A percentile compares a stretch with the other conserved stretches of the same genome.
These are phyloP conservation scores for Colletotrichum noveboracense DNA, from an alignment of 2,329 filamentous ascomycete genomes.

Conservation along the genomic window DNA sequence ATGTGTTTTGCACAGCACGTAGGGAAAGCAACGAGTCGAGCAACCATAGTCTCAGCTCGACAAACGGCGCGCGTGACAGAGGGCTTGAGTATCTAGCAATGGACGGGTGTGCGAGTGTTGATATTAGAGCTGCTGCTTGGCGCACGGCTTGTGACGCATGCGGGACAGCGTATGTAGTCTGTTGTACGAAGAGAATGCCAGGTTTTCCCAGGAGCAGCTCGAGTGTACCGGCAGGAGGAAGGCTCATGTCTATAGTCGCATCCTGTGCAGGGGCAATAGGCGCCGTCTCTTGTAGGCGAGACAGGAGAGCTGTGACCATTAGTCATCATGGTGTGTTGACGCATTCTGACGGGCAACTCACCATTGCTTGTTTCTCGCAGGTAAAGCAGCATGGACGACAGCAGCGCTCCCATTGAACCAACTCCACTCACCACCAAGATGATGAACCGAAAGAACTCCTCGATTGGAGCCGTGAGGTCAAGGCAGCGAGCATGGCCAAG, in stretches of 20 bases:
- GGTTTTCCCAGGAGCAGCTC: slow-evolving; percentile 35
- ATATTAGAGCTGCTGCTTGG: slow-evolving; percentile 50
- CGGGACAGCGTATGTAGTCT: slow-evolving; percentile 44
- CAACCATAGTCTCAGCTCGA: slow-evolving; percentile 52
- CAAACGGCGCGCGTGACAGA: slow-evolving; percentile 36
- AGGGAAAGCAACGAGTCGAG: slow-evolving; percentile 53
- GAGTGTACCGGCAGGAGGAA: slow-evolving; percentile 46
- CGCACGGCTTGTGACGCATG: slow-evolving; percentile 48
- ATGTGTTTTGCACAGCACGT: slow-evolving; percentile 42
- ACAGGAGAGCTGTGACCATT: slow-evolving; percentile 34
- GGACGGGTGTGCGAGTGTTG: slow-evolving; percentile 47
- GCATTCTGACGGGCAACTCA: slow-evolving; percentile 33
- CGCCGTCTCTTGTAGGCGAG: slow-evolving; percentile 37
- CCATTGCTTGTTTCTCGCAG: slow-evolving; percentile 52
- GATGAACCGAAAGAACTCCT: slow-evolving; percentile 55
- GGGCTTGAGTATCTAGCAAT: slow-evolving; percentile 36
- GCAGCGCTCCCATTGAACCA: slow-evolving; percentile 53
- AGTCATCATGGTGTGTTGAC: slow-evolving; percentile 1
- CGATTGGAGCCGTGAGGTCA: slow-evolving; percentile 55
- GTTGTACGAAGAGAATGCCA: slow-evolving; percentile 25
- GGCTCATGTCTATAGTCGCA: slow-evolving; percentile 29
- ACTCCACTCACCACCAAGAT: slow-evolving; percentile 49
- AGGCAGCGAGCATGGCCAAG: slow-evolving; percentile 57
- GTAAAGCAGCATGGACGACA: slow-evolving; percentile 51
- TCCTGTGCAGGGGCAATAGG: slow-evolving; percentile 31